Base-by-base conservation (phyloP, 2,329 filamentous ascomycete species). In the Claviceps africana region DNA sequence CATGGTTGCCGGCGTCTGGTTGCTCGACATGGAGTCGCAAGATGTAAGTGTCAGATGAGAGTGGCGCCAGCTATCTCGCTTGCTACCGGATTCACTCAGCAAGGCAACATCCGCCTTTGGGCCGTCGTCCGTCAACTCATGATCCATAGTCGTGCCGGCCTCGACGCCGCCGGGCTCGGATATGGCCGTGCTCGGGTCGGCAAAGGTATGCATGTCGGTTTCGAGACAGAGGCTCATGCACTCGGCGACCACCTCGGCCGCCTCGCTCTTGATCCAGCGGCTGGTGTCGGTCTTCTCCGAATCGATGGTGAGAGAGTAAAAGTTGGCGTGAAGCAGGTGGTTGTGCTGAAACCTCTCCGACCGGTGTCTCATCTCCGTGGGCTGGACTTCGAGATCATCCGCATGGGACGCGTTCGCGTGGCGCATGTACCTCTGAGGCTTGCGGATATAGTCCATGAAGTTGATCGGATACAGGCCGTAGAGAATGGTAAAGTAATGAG, bases 401-500 rank as follows among this genome's bases (percentile, higher is more conserved):
- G 82, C 77, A 48, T 82, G 80, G 4, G 78, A 74, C 33, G 82
- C 84, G 56, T 87, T 80, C 42, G 84, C 80, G 60, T 85, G 83
- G 47, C 87, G 82, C 10, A 93, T 71, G 61, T 86, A 91, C 56
- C 84, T 80, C 58, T 88, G 81, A 3, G 87, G 86, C 61, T 91
- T 91, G 53, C 86, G 79, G 56, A 93, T 85, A 62, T 91, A 93
- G 65, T 84, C 85, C 79, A 88, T 85, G 59, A 93, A 88, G 63
- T 91, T 91, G 61, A 91, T 79, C 1, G 87, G 87, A 57, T 91
- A 93, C 4, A 93, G 70, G 0, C 87, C 88, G 59, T 93, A 93
- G 0, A 93, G 72, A 28, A 89, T 83, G 2, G 86, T 90, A 60
- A 89, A 93, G 65, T 88, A 90, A 58, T 83, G 79, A 51, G 82